Evolutionary conservation across 805 yeast genomes (phyloP).

Genomic region (Candida qinlingensis): DNA sequence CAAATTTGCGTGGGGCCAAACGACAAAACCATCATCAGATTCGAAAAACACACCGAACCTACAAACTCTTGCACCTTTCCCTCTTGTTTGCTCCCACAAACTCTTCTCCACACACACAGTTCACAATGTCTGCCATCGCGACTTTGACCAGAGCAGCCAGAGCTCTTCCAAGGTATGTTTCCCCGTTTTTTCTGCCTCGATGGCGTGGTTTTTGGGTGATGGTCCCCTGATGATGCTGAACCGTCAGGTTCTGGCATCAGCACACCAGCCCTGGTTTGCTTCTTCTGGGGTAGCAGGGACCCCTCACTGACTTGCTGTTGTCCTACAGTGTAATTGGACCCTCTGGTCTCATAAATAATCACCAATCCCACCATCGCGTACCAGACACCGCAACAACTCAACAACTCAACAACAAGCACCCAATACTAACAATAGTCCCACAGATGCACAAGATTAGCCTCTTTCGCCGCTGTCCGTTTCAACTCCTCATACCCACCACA

Average conservation of each 20-base stretch:
- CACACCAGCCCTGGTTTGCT: neutral
- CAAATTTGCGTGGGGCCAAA: neutral
- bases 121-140: conserved; percentile 17
- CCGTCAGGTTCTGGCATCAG: too few relatives aligned
- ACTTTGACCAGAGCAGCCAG: conserved; percentile 15
- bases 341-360: neutral
- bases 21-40: neutral
- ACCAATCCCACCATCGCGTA: neutral
- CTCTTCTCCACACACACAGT: neutral
- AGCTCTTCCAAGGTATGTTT: conserved; percentile 16
- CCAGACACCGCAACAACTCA: too few relatives aligned
- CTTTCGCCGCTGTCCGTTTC: conserved; percentile 21
- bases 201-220: neutral
- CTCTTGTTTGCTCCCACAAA: neutral
- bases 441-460: conserved; percentile 19
- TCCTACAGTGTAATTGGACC: neutral
- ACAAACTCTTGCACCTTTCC: neutral
- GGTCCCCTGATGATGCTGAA: neutral
- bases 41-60: neutral
- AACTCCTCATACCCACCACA: conserved; percentile 61
- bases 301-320: neutral
- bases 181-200: neutral
- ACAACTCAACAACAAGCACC: neutral
- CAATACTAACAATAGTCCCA: conserved; percentile 7
- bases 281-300: neutral